phyloP scores from a whole-genome alignment of 345 rosid species.

The Reutealis trisperma region DNA sequence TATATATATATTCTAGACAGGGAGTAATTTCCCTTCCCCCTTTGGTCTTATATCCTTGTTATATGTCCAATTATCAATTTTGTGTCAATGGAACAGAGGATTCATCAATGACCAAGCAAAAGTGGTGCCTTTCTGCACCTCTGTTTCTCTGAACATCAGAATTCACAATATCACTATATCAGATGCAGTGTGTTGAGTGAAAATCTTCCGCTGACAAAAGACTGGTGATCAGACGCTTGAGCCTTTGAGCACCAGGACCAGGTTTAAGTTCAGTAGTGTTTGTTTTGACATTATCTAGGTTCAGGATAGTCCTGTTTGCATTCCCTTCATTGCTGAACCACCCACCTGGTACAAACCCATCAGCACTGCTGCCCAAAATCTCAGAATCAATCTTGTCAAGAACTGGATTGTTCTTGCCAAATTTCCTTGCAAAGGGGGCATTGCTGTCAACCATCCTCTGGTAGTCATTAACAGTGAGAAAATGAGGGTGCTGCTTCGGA shows the following conservation, averaged over 20 bases:
- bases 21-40: slow-evolving; percentile 18
- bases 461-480: slow-evolving; percentile 60
- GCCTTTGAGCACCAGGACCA: slow-evolving; percentile 70
- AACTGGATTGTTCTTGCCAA: slow-evolving; percentile 57
- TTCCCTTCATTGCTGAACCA: slow-evolving; percentile 51
- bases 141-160: slow-evolving; percentile 12
- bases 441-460: slow-evolving; percentile 71
- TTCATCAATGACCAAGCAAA: neutral
- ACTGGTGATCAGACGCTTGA: slow-evolving; percentile 50
- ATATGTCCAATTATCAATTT: slow-evolving; percentile 3
- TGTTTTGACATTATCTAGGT: slow-evolving; percentile 10
- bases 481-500: slow-evolving; percentile 91
- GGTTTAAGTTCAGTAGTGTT: slow-evolving; percentile 57
- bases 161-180: slow-evolving; percentile 18
- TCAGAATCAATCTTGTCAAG: slow-evolving; percentile 84
- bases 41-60: slow-evolving; percentile 1
- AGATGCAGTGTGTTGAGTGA: slow-evolving; percentile 54
- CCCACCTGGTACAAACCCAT: slow-evolving; percentile 64
- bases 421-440: slow-evolving; percentile 86
- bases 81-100: slow-evolving; percentile 3
- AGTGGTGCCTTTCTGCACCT: neutral
- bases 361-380: slow-evolving; percentile 52
- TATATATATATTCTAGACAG: neutral
- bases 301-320: slow-evolving; percentile 22
- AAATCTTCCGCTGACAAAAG: slow-evolving; percentile 59